Evolutionary conservation across 352 stramenopile species (phyloP).

Genomic region (Globisporangium nodosum): DNA sequence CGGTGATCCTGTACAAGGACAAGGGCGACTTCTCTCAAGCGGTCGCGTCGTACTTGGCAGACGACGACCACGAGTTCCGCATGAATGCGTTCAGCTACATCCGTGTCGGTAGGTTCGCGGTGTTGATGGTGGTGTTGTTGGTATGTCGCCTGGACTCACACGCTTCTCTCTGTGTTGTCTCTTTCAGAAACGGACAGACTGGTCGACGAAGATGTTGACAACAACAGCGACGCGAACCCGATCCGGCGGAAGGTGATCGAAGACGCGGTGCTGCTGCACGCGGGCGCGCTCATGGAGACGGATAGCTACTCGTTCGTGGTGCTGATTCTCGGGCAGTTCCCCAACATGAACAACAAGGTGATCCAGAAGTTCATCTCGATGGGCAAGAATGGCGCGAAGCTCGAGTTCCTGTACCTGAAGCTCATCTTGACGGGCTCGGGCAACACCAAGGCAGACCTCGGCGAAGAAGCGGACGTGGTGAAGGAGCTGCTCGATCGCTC

Average conservation of each 20-base stretch:
- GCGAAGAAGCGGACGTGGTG: slow-evolving; percentile 68
- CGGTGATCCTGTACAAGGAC: slow-evolving; percentile 80
- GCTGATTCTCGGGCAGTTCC: slow-evolving; percentile 85
- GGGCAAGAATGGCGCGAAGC: slow-evolving; percentile 66
- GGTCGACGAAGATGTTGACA: slow-evolving; percentile 34
- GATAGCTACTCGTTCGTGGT: slow-evolving; percentile 86
- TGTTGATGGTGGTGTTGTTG: neutral
- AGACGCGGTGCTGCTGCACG: slow-evolving; percentile 68
- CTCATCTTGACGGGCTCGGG: slow-evolving; percentile 65
- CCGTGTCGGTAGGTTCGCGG: slow-evolving; percentile 23
- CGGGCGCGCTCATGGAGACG: slow-evolving; percentile 81
- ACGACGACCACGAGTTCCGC: slow-evolving; percentile 76
- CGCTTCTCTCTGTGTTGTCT: neutral
- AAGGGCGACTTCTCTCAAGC: slow-evolving; percentile 63
- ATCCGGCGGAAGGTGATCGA: slow-evolving; percentile 67
- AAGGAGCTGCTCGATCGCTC: slow-evolving; percentile 79
- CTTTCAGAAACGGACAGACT: slow-evolving; percentile 34
- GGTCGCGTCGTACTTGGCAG: slow-evolving; percentile 76
- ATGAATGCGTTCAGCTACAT: slow-evolving; percentile 87
- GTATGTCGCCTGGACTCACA: neutral
- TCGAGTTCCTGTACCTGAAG: slow-evolving; percentile 81
- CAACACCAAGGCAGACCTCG: slow-evolving; percentile 43
- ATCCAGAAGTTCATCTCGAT: slow-evolving; percentile 82
- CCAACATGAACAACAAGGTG: slow-evolving; percentile 77
- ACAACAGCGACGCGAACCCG: slow-evolving; percentile 17